Evolutionary conservation across 108 stramenopile genomes (phyloP), one percentile per base, ranked within the genome.

Genomic region (Cyclostephanos invisitatus): DNA sequence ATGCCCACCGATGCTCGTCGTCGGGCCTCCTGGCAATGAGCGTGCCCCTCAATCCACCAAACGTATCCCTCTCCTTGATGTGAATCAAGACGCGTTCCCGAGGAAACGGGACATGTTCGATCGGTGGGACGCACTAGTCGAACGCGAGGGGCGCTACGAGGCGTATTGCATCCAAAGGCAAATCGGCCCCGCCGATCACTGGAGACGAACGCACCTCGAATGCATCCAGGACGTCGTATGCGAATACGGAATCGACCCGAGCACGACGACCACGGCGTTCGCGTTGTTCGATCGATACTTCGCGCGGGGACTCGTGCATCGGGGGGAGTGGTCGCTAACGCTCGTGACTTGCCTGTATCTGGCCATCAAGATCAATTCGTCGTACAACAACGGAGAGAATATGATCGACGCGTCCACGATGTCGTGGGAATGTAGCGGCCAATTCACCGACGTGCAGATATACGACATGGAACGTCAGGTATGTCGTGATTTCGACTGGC

Each of bases 111-210:
- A 65, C 11, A 32, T 65, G 15, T n/a, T 25, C 64, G 17, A 44
- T 35, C 20, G 21, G 20, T 65, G 64, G 64, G 48, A 65, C 29
- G 64, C 64, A 20, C 64, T 65, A 47, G 38, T 46, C 64, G 64
- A 65, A 18, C 64, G 64, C 10, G 64, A 65, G 48, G 8, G 1
- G 29, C 20, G 48, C 40, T 65, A 65, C 64, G 42, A 46, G 47
- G 2, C 29, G 18, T 42, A 3, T 20, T 27, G 8, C 22, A 20
- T 25, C 25, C 53, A 46, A 46, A 46, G 44, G 44, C 44, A 15
- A 3, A 15, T 46, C 44, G 44, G 44, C 18, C 21, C 37, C 17
- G 32, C 17, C 36, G 36, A 36, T 21, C 21, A 21, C 0, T 18
- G 21, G 21, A 3, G 60, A 28, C 15, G 3, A n/a, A 18, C 12